phyloP scores from a whole-genome alignment of 805 yeast genomes.

The Helenozyma rhizophorensis region DNA sequence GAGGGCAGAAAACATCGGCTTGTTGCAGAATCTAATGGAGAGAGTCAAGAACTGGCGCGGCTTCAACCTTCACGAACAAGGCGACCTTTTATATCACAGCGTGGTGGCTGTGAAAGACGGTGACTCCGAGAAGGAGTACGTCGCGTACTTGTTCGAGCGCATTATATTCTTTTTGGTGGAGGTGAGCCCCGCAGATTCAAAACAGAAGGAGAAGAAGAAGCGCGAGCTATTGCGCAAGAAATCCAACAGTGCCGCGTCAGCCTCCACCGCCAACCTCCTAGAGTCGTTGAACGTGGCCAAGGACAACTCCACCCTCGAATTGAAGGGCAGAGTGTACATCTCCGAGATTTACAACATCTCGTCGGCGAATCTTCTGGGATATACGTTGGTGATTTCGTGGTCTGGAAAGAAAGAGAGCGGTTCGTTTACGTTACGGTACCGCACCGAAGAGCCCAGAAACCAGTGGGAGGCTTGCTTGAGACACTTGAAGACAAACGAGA shows the following conservation, averaged over 20 bases:
- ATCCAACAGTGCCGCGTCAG: conserved; percentile 38
- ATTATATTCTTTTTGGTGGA: conserved; percentile 49
- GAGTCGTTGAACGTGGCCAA: conserved; percentile 30
- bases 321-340: conserved; percentile 80
- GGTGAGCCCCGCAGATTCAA: conserved; percentile 17
- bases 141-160: conserved; percentile 79
- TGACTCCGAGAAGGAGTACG: conserved; percentile 79
- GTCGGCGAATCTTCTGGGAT: conserved; percentile 40
- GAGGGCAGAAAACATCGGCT: conserved; percentile 77
- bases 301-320: conserved; percentile 38
- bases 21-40: conserved; percentile 61
- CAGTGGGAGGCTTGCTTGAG: conserved; percentile 78
- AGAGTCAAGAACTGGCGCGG: conserved; percentile 93
- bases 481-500: conserved; percentile 39
- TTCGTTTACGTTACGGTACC: conserved; percentile 73
- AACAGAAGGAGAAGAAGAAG: conserved; percentile 30
- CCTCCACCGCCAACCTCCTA: conserved; percentile 33
- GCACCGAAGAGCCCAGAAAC: conserved; percentile 74
- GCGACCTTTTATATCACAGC: conserved; percentile 77
- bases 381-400: conserved; percentile 68
- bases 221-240: conserved; percentile 47
- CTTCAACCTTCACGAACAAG: conserved; percentile 71
- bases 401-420: conserved; percentile 86
- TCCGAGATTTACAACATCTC: conserved; percentile 50
- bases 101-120: conserved; percentile 64